Evolutionary conservation across 176 grass and related monocot genomes (phyloP).

Genomic region (Oryza meyeriana): DNA sequence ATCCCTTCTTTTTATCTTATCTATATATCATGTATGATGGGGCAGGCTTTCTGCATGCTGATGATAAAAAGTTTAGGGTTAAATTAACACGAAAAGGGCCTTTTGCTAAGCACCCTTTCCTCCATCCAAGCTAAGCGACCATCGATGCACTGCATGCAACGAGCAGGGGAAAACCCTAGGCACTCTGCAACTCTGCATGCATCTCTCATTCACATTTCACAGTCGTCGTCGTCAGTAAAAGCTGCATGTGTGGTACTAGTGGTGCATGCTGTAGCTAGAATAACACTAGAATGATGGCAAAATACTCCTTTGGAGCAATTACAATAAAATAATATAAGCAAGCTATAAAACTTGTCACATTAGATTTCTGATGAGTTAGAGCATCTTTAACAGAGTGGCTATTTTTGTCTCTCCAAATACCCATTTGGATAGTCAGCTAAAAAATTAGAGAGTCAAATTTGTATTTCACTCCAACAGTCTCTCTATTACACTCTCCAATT

Average conservation of each 20-base stretch:
- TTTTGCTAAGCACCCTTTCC: conserved; percentile 37
- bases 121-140: conserved; percentile 40
- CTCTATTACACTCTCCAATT: too few species aligned
- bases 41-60: conserved; percentile 40
- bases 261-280: background rate
- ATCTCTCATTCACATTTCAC: background rate
- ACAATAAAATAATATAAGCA: too few species aligned
- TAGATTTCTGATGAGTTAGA: too few species aligned
- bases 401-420: too few species aligned
- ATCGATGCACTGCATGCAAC: conserved; percentile 3
- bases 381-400: too few species aligned
- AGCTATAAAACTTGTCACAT: too few species aligned
- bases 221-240: background rate
- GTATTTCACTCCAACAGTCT: too few species aligned
- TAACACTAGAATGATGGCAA: conserved; percentile 45
- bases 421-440: too few species aligned
- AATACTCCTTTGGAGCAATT: too few species aligned
- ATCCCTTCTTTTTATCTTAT: conserved; percentile 46
- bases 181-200: background rate
- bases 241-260: background rate
- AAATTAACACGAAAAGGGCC: conserved; percentile 32
- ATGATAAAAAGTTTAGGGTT: conserved; percentile 56
- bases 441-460: too few species aligned
- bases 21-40: conserved; percentile 10
- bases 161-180: conserved; percentile 33